These are phyloP conservation scores for Cladobotryum mycophilum DNA, from an alignment of 2,329 filamentous ascomycete species.

Conservation along the genomic window DNA sequence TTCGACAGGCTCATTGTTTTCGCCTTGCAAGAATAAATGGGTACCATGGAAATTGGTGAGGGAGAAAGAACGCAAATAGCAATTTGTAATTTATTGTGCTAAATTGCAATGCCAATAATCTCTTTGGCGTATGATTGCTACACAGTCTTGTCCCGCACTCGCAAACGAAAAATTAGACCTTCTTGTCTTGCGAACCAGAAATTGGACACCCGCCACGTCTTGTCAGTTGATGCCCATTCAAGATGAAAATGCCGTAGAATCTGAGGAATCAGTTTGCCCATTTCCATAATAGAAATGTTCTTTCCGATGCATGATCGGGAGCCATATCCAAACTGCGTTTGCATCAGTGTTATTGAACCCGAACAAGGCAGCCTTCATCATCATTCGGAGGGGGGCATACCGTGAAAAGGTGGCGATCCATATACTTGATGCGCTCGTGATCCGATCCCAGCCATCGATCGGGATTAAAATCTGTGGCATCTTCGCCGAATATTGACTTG, in stretches of 20 bases:
- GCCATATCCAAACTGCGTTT: constrained; percentile 42
- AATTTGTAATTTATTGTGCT: too few species aligned
- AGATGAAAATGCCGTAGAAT: constrained; percentile 8
- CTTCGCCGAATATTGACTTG: constrained; percentile 48
- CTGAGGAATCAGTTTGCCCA: constrained; percentile 16
- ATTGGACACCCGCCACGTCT: not conserved
- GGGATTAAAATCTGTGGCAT: constrained; percentile 49
- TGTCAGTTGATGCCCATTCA: not conserved
- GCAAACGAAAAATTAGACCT: not conserved
- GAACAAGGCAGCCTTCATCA: constrained; percentile 6
- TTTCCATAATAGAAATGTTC: constrained; percentile 15
- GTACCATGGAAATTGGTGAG: too few species aligned
- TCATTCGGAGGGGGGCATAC: not conserved
- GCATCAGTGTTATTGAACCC: not conserved
- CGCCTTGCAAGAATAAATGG: too few species aligned
- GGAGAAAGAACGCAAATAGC: too few species aligned
- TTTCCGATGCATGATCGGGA: constrained; percentile 42
- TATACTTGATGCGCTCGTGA: constrained; percentile 8
- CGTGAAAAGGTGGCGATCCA: constrained; percentile 10
- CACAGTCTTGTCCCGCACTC: not conserved
- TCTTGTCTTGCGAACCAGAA: not conserved
- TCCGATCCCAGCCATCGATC: constrained; percentile 42
- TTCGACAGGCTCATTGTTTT: too few species aligned
- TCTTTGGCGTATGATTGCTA: too few species aligned
- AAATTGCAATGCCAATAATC: too few species aligned